These are phyloP conservation scores for Calophaca sinica DNA, from an alignment of 306 rosid genomes.

Conservation along the genomic window DNA sequence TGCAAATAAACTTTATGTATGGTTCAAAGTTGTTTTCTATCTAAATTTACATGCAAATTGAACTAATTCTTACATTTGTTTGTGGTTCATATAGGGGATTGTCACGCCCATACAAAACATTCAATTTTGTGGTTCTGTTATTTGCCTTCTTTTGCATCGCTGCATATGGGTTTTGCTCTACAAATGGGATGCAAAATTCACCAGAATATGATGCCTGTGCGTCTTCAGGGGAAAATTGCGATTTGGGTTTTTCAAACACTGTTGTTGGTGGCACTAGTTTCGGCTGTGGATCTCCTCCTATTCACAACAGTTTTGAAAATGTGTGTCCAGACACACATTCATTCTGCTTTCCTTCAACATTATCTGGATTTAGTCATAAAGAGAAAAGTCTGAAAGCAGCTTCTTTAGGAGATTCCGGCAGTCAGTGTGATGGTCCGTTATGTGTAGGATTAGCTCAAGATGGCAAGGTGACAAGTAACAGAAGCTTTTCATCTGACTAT, in stretches of 20 bases:
- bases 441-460: conserved; percentile 56
- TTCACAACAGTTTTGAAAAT: conserved; percentile 47
- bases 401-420: conserved; percentile 57
- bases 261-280: conserved; percentile 46
- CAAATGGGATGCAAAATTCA: conserved; percentile 53
- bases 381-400: conserved; percentile 47
- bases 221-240: conserved; percentile 46
- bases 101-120: conserved; percentile 42
- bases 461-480: conserved; percentile 52
- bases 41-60: neutral
- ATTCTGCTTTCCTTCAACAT: conserved; percentile 79
- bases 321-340: conserved; percentile 62
- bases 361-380: conserved; percentile 54
- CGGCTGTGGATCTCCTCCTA: conserved; percentile 47
- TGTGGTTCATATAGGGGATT: conserved; percentile 65
- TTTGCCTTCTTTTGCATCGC: conserved; percentile 51
- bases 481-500: conserved; percentile 72
- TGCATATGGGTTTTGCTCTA: conserved; percentile 55
- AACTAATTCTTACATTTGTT: conserved; percentile 37
- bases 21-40: conserved; percentile 22
- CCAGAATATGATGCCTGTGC: conserved; percentile 57
- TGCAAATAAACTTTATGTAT: conserved; percentile 19
- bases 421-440: conserved; percentile 51
- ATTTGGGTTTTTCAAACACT: conserved; percentile 48
- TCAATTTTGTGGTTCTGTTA: conserved; percentile 60